Conservation (phyloP, 1,284 basidiomycete species). For the Rhodotorula sp. region DNA sequence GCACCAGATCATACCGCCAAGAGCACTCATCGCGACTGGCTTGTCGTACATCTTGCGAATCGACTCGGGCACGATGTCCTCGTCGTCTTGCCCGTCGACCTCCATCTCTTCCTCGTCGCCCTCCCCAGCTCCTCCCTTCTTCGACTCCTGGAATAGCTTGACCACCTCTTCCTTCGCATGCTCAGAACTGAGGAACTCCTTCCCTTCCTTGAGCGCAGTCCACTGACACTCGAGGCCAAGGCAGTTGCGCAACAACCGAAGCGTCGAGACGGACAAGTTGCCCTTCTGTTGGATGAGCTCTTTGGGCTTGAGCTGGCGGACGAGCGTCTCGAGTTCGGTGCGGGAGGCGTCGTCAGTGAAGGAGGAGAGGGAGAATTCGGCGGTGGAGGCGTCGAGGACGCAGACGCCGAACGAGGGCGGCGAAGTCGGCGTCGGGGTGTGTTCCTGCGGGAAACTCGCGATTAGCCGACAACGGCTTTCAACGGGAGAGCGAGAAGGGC, state of each 20-base stretch:
- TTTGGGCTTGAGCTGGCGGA: slow-evolving; percentile 88
- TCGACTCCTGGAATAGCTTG: slow-evolving; percentile 59
- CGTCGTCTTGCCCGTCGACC: slow-evolving; percentile 51
- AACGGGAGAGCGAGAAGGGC: slow-evolving; percentile 3
- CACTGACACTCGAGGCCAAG: slow-evolving; percentile 77
- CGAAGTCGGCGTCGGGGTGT: slow-evolving; percentile 40
- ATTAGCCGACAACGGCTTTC: not conserved
- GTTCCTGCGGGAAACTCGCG: slow-evolving; percentile 51
- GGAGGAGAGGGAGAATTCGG: slow-evolving; percentile 85
- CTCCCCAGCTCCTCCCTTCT: slow-evolving; percentile 46
- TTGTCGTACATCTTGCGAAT: slow-evolving; percentile 67
- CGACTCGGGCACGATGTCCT: slow-evolving; percentile 60
- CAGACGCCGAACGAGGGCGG: slow-evolving; percentile 74
- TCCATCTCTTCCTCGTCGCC: slow-evolving; percentile 1
- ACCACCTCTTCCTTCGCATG: slow-evolving; percentile 69
- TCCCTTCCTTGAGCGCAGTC: slow-evolving; percentile 72
- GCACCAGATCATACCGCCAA: slow-evolving; percentile 87
- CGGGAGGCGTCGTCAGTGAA: slow-evolving; percentile 92
- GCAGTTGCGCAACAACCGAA: slow-evolving; percentile 72
- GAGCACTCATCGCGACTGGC: slow-evolving; percentile 68
- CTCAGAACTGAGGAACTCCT: slow-evolving; percentile 74
- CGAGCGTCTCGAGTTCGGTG: slow-evolving; percentile 88
- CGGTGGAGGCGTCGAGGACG: slow-evolving; percentile 92
- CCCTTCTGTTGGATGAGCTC: slow-evolving; percentile 88
- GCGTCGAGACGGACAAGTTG: slow-evolving; percentile 75